Base-by-base conservation (phyloP, 495 filamentous ascomycete species). In the Lichenothelia convexa region DNA sequence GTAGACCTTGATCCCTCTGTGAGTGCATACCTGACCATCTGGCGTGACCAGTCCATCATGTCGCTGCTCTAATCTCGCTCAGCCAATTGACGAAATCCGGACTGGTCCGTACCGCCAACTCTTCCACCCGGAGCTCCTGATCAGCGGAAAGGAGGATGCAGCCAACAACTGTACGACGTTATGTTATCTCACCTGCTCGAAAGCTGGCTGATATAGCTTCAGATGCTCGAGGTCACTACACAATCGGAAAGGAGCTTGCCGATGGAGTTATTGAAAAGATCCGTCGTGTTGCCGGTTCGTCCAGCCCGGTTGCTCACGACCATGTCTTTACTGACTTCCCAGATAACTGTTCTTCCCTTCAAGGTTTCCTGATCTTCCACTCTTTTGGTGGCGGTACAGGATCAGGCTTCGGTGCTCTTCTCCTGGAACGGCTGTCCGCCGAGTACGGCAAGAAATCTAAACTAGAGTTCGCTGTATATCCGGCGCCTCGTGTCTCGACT, bases 391-490 rank as follows among this genome's bases (percentile, higher is more conserved):
- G 83, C 56, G 83, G 83, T 62, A 92, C 83, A 43, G 83, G 83
- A 35, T 92, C 83, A 41, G 83, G 83, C 35, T 92, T 91, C 46
- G 83, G 83, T 58, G 78, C 83, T 39, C 71, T 91, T 18, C 66
- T 92, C 39, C 71, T 89, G 32, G 83, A 92, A 63, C 81, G 80
- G 43, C 75, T 92, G 22, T 76, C 83, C 18, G 76, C 77, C 45
- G 82, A 91, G 57, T 92, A 87, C 51, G 80, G 75, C 57, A 91
- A 89, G 73, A 92, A 92, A 69, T 82, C 73, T 63, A 92, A 92
- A 68, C 75, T 92, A 32, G 83, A 92, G 57, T 92, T 92, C 58
- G 71, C 80, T 31, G 72, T 92, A 47, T 92, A 91, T 61, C 83
- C 83, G 16, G 77, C 83, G 21, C 82, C 82, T 30, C 75, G 78